phyloP scores from a whole-genome alignment of 202 grass and related monocot species.

The Miscanthus sacchariflorus region DNA sequence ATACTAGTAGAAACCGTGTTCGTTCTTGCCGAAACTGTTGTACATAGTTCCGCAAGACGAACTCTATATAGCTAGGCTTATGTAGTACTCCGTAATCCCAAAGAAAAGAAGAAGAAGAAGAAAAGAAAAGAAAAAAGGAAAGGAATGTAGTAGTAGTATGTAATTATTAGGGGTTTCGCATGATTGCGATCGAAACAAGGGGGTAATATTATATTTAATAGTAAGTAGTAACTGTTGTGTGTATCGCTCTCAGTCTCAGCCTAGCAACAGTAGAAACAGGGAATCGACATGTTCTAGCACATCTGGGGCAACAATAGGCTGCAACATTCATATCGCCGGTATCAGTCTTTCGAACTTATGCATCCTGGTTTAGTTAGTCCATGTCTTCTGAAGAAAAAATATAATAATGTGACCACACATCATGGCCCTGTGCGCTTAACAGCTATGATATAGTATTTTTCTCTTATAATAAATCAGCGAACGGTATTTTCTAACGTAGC shows the following conservation, averaged over 20 bases:
- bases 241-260: neutral
- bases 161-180: constrained; percentile 34
- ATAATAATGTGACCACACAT: neutral
- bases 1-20: too few relatives aligned
- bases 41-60: too few relatives aligned
- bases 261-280: neutral
- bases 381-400: neutral
- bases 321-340: neutral
- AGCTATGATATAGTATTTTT: too few relatives aligned
- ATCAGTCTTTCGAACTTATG: neutral
- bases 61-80: too few relatives aligned
- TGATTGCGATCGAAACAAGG: neutral
- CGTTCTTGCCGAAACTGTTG: too few relatives aligned
- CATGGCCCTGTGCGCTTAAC: too few relatives aligned
- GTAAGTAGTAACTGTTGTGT: neutral
- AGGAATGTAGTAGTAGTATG: neutral
- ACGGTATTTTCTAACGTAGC: too few relatives aligned
- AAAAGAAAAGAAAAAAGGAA: too few relatives aligned
- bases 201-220: neutral
- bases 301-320: neutral
- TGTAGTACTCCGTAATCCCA: too few relatives aligned
- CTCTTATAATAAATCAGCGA: too few relatives aligned
- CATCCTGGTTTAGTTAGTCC: too few relatives aligned
- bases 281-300: constrained; percentile 3
- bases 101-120: too few relatives aligned